phyloP scores from a whole-genome alignment of 192 early-diverging fungal genomes.

The Backusella tuberculispora region DNA sequence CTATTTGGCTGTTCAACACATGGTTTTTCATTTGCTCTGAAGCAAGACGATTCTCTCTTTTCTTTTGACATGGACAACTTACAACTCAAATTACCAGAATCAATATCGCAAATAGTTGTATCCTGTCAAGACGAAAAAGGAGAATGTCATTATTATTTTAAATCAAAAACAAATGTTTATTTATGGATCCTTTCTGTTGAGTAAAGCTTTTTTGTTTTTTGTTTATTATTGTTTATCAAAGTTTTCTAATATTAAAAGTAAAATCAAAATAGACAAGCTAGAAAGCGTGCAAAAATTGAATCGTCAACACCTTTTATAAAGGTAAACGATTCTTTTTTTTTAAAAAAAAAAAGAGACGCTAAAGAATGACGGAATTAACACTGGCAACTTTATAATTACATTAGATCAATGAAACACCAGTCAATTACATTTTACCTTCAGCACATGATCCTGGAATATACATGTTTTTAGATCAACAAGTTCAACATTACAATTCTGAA shows the following conservation, averaged over 20 bases:
- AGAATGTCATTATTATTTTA: slow-evolving; percentile 1
- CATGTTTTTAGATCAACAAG: background rate
- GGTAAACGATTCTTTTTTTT: background rate
- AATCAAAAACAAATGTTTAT: slow-evolving; percentile 10
- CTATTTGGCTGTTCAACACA: background rate
- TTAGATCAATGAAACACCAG: background rate
- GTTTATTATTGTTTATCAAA: too few relatives aligned
- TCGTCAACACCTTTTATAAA: background rate
- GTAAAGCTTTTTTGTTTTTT: background rate
- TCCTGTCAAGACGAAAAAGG: slow-evolving; percentile 1
- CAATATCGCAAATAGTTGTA: background rate
- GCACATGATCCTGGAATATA: background rate
- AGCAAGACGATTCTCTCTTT: background rate
- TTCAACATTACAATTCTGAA: background rate
- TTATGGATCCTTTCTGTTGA: slow-evolving; percentile 1
- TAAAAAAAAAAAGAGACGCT: too few relatives aligned
- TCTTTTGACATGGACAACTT: background rate
- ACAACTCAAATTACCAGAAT: background rate
- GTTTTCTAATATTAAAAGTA: background rate
- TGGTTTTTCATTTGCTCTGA: background rate
- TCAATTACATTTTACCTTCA: slow-evolving; percentile 1
- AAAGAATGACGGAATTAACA: too few relatives aligned
- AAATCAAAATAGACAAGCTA: background rate
- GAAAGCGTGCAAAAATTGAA: background rate
- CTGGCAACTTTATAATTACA: too few relatives aligned